A percentile compares a stretch with the other conserved stretches of the same genome.
phyloP scores from a whole-genome alignment of 306 rosid genomes.

The Trichosanthes cucumerina region DNA sequence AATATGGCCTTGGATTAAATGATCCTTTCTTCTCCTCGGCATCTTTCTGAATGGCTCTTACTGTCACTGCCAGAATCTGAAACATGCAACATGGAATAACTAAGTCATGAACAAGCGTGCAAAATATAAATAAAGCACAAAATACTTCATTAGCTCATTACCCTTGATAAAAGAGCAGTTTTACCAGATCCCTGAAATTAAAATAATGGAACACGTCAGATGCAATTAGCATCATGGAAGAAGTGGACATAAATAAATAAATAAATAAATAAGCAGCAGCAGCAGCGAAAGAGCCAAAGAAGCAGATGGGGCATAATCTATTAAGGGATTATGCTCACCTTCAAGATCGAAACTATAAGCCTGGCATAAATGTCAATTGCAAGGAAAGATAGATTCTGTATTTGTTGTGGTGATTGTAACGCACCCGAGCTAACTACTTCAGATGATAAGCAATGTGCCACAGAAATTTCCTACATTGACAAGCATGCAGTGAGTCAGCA shows the following conservation, averaged over 20 bases:
- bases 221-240: not conserved
- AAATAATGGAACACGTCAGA: constrained; percentile 8
- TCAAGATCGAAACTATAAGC: constrained; percentile 68
- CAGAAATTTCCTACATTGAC: constrained; percentile 59
- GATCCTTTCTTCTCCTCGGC: constrained; percentile 84
- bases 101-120: not conserved
- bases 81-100: constrained; percentile 16
- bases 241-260: not conserved
- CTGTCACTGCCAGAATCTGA: constrained; percentile 72
- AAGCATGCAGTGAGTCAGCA: not conserved
- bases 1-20: constrained; percentile 81
- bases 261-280: too few species aligned
- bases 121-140: not conserved
- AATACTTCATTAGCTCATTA: constrained; percentile 18
- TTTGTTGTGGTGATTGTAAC: constrained; percentile 62
- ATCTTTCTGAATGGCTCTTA: constrained; percentile 62
- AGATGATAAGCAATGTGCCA: constrained; percentile 64
- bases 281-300: not conserved
- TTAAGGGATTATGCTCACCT: constrained; percentile 32
- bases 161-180: constrained; percentile 62
- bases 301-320: not conserved
- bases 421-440: constrained; percentile 60
- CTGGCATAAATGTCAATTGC: constrained; percentile 81
- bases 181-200: constrained; percentile 71
- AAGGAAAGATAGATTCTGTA: constrained; percentile 58